Evolutionary conservation across 805 yeast species (phyloP), one percentile per base, ranked within the genome.

Genomic region (Wickerhamomyces rabaulensis): DNA sequence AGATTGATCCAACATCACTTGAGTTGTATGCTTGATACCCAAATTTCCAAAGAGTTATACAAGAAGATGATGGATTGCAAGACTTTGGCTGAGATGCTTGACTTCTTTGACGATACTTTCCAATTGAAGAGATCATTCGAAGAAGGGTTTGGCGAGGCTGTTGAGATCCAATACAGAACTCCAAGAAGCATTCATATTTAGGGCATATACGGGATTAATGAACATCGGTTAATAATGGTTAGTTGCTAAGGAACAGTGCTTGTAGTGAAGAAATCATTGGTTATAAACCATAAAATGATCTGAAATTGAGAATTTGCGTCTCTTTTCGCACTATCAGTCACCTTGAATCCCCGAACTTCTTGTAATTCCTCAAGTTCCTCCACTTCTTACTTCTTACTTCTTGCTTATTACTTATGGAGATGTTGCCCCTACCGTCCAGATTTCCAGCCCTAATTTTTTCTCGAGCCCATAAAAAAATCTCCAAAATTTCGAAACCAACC

Each of bases 1-100:
- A 79, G 91, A 60, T 71, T 92, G 35, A 73, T 82, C 4, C 96
- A 89, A 63, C 97, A 92, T 60, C 98, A 92, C 65, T 63, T 94
- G 45, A 78, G 86, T 10, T 87, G 94, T 63, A 92, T 94, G 98
- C 65, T 90, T 52, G 87, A 80, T 37, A 73, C 74, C 49, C 71
- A 67, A 44, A 46, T 83, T 9, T 58, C 73, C 3, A 78, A 76
- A 53, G 55, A 62, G 1, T 64, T 76, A 39, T 69, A 80, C 40
- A 78, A 78, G 54, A 81, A 76, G 51, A 68, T 94, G 74, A 90
- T 90, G 71, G 76, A 75, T 41, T 62, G 75, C 42, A 74, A 70
- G 23, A 72, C 73, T 38, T 65, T 87, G 50, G 71, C 81, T 6
- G 87, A 84, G 49, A 63, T 92, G 56, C 62, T 89, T 19, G 95